A percentile compares a stretch with the other conserved stretches of the same genome.
Conservation (phyloP, 805 yeast genomes). For the Candida stauntonica region DNA sequence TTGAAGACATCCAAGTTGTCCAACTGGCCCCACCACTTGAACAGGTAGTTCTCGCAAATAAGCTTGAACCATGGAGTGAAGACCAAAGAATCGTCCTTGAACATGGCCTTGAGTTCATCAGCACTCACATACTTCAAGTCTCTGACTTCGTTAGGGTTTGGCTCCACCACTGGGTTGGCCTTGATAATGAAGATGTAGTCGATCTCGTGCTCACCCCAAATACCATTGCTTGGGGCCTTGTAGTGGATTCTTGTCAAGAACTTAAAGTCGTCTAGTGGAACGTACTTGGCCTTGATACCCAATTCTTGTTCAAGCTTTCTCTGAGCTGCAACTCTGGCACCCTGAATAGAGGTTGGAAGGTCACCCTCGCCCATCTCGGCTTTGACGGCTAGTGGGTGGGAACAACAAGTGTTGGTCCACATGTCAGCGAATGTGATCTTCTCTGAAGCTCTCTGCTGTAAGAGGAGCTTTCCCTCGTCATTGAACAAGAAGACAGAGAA, state of each 20-base stretch:
- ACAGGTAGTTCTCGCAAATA: conserved; percentile 86
- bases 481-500: conserved; percentile 93
- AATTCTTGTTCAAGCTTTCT: conserved; percentile 91
- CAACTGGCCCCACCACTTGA: conserved; percentile 89
- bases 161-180: conserved; percentile 45
- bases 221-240: conserved; percentile 74
- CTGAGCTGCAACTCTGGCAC: conserved; percentile 84
- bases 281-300: conserved; percentile 65
- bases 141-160: conserved; percentile 81
- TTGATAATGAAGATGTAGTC: conserved; percentile 86
- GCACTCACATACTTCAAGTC: conserved; percentile 72
- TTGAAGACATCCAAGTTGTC: conserved; percentile 50
- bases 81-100: conserved; percentile 54
- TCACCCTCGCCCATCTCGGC: conserved; percentile 66
- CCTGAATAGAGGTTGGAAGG: conserved; percentile 59
- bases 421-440: conserved; percentile 93
- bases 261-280: conserved; percentile 63
- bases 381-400: conserved; percentile 88
- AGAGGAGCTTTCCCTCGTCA: conserved; percentile 63
- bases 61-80: conserved; percentile 99
- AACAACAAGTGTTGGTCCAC: conserved; percentile 99
- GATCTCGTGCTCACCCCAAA: conserved; percentile 98
- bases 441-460: conserved; percentile 95
- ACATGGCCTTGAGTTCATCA: conserved; percentile 68
- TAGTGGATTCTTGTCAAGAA: conserved; percentile 93